Base-by-base conservation (phyloP, 2,329 filamentous ascomycete species). In the Tolypocladium pustulatum region DNA sequence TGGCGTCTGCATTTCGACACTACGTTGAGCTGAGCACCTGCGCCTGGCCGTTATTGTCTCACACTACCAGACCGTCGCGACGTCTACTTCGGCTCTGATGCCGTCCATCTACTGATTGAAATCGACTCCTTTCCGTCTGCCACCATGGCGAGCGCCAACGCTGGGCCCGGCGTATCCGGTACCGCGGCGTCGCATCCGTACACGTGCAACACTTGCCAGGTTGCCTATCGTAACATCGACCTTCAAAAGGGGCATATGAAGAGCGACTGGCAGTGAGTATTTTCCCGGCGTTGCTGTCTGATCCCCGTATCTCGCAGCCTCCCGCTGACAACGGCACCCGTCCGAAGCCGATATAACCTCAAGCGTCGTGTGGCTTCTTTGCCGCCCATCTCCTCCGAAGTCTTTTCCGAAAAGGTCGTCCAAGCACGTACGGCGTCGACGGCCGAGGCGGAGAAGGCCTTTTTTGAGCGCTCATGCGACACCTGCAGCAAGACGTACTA, bases 151-250 rank as follows among this genome's bases (percentile, higher is more conserved):
- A 73, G 68, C 62, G 67, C 64, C 56, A 70, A 72, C 60, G 63
- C 71, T 56, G 66, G 71, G 36, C 59, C 66, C 57, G 65, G 66
- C 36, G 65, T 65, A 54, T 66, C 67, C 58, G 69, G 67, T 62
- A 72, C 71, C 9, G 67, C 75, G 20, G 68, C 82, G 37, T 81
- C 87, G 32, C 91, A 97, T 71, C 93, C 94, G 1, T 99, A 93
- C 76, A 97, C 93, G 58, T 99, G 94, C 85, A 99, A 97, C 75
- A 94, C 92, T 60, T 99, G 94, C 71, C 91, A 96, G 72, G 92
- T 99, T 66, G 94, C 93, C 57, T 99, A 97, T 76, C 88, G 93
- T 65, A 91, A 90, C 70, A 91, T 90, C 72, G 93, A 97, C 71
- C 81, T 95, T 59, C 94, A 99, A 76, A 87, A 94, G 72, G 87